phyloP scores from a whole-genome alignment of 306 rosid genomes.

The Aeschynomene evenia region DNA sequence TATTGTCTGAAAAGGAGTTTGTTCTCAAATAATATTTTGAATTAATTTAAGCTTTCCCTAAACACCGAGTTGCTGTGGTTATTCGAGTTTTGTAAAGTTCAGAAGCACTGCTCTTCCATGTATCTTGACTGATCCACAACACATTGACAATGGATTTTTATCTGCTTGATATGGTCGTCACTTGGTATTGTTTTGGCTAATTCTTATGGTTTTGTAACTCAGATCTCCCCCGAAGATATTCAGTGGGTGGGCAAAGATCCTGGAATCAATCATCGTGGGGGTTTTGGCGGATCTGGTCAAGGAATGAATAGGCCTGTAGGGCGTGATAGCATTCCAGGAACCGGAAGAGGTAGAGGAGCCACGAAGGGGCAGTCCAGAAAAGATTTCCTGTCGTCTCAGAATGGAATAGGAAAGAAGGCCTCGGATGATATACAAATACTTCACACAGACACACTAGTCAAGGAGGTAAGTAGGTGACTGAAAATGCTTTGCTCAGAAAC shows the following conservation, averaged over 20 bases:
- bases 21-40: not conserved
- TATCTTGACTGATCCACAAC: not conserved
- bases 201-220: constrained; percentile 30
- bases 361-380: constrained; percentile 67
- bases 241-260: constrained; percentile 95
- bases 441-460: constrained; percentile 75
- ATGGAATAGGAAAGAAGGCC: constrained; percentile 75
- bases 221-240: constrained; percentile 86
- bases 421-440: constrained; percentile 77
- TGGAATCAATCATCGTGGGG: constrained; percentile 65
- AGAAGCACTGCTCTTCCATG: constrained; percentile 4
- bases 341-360: constrained; percentile 84
- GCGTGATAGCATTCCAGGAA: constrained; percentile 56
- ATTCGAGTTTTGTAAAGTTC: not conserved
- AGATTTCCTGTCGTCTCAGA: constrained; percentile 69
- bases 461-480: constrained; percentile 87
- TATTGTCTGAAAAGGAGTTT: not conserved
- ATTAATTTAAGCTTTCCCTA: not conserved
- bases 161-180: constrained; percentile 16
- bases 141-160: constrained; percentile 13
- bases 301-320: constrained; percentile 61
- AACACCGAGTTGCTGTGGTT: not conserved
- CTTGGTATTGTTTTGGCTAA: constrained; percentile 24
- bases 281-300: constrained; percentile 61
- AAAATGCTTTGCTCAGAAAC: constrained; percentile 9